Evolutionary conservation across 768 basidiomycete genomes (phyloP).

Genomic region (Hydnum rufescens): DNA sequence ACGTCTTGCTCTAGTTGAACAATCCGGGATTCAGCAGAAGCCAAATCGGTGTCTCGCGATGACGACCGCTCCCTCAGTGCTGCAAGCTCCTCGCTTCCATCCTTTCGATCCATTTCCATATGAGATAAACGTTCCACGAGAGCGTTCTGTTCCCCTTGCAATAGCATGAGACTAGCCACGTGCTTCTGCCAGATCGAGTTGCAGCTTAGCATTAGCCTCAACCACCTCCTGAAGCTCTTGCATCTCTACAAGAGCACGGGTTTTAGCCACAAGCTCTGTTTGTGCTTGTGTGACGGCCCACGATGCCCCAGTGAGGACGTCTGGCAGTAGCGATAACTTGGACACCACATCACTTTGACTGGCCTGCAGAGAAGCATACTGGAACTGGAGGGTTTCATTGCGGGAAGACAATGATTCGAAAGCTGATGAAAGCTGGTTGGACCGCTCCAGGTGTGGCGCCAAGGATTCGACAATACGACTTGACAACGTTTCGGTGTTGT

Average conservation of each 20-base stretch:
- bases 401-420: conserved; percentile 17
- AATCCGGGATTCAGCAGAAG: conserved; percentile 30
- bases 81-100: conserved; percentile 34
- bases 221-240: conserved; percentile 45
- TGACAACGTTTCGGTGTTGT: conserved; percentile 8
- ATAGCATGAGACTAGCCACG: conserved; percentile 56
- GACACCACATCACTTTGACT: conserved; percentile 28
- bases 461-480: conserved; percentile 35
- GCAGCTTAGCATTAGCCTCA: conserved; percentile 39
- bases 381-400: conserved; percentile 4
- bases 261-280: conserved; percentile 40
- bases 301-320: conserved; percentile 26
- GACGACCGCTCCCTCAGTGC: conserved; percentile 27
- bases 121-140: conserved; percentile 39
- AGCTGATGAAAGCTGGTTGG: conserved; percentile 23
- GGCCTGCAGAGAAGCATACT: conserved; percentile 17
- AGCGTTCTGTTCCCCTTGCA: conserved; percentile 65
- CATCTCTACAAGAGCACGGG: conserved; percentile 37
- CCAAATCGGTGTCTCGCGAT: conserved; percentile 27
- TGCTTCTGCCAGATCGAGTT: conserved; percentile 55
- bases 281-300: conserved; percentile 30
- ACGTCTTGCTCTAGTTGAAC: conserved; percentile 52
- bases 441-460: conserved; percentile 24
- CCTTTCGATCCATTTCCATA: conserved; percentile 47
- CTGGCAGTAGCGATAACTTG: conserved; percentile 30